Evolutionary conservation across 257 asterid genomes (phyloP).

Genomic region (Linderniella brevidens): DNA sequence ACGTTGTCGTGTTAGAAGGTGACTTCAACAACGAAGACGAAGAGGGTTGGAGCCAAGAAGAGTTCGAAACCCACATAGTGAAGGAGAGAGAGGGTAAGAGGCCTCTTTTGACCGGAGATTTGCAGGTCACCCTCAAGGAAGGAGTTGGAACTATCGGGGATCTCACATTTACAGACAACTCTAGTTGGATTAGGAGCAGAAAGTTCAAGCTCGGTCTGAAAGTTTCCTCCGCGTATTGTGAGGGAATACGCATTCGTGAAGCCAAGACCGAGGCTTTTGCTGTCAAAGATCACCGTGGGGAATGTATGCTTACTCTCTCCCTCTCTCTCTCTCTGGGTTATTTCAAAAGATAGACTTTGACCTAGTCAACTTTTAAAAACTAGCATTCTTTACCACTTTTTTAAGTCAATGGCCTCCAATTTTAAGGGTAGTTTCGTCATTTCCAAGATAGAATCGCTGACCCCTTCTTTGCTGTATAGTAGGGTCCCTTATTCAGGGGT

Average conservation of each 20-base stretch:
- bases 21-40: conserved; percentile 80
- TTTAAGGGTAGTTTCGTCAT: no score
- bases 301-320: conserved; percentile 33
- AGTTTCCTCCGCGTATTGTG: conserved; percentile 73
- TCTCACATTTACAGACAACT: conserved; percentile 86
- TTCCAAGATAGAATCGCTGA: no score
- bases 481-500: no score
- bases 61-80: conserved; percentile 82
- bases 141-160: conserved; percentile 96
- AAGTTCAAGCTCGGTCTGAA: conserved; percentile 90
- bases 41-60: conserved; percentile 81
- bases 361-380: no score
- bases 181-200: conserved; percentile 97
- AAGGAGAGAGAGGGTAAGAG: conserved; percentile 96
- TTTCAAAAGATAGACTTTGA: no score
- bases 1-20: conserved; percentile 82
- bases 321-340: conserved; percentile 1
- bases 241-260: conserved; percentile 76
- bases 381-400: no score
- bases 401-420: no score
- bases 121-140: conserved; percentile 81
- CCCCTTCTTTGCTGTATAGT: no score
- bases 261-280: conserved; percentile 92
- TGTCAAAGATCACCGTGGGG: conserved; percentile 97
- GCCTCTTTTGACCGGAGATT: conserved; percentile 81